These are phyloP conservation scores for Coelastrella sp. DNA, from an alignment of 139 green algal genomes.

Conservation along the genomic window DNA sequence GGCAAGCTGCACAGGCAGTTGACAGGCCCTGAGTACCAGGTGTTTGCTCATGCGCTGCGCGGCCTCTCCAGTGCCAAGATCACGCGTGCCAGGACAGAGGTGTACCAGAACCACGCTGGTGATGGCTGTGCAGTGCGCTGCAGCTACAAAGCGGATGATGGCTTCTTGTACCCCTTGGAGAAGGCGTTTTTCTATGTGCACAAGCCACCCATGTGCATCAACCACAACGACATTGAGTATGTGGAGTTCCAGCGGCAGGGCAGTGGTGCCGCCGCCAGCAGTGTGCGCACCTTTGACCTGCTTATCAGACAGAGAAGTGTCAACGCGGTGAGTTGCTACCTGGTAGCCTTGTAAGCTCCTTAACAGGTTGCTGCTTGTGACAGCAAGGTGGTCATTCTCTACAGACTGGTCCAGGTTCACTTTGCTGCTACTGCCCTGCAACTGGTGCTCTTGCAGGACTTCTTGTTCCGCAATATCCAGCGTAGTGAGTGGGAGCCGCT, in stretches of 20 bases:
- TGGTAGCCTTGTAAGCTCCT: background rate
- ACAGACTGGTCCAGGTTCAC: background rate
- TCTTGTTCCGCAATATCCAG: constrained; percentile 91
- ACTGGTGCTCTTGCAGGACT: constrained; percentile 55
- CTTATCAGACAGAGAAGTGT: constrained; percentile 41
- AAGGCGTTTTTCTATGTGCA: constrained; percentile 97
- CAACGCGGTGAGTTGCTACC: constrained; percentile 1
- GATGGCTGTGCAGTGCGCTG: constrained; percentile 79
- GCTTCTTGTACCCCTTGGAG: constrained; percentile 96
- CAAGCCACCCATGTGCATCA: constrained; percentile 96
- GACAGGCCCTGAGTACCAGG: constrained; percentile 77
- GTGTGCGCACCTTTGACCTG: constrained; percentile 94
- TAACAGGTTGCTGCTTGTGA: background rate
- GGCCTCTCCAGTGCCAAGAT: constrained; percentile 90
- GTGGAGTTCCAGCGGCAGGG: constrained; percentile 95
- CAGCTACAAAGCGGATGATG: constrained; percentile 83
- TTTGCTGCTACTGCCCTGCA: too few relatives aligned
- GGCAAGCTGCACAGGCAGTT: constrained; percentile 72
- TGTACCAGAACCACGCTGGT: constrained; percentile 54
- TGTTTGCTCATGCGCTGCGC: constrained; percentile 90
- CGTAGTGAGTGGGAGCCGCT: constrained; percentile 92
- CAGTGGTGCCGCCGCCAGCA: constrained; percentile 62
- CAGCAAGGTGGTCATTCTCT: background rate
- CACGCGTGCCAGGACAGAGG: constrained; percentile 59
- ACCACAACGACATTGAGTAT: constrained; percentile 79